phyloP scores from a whole-genome alignment of 371 early-diverging fungal genomes.

The Mucor irregularis region DNA sequence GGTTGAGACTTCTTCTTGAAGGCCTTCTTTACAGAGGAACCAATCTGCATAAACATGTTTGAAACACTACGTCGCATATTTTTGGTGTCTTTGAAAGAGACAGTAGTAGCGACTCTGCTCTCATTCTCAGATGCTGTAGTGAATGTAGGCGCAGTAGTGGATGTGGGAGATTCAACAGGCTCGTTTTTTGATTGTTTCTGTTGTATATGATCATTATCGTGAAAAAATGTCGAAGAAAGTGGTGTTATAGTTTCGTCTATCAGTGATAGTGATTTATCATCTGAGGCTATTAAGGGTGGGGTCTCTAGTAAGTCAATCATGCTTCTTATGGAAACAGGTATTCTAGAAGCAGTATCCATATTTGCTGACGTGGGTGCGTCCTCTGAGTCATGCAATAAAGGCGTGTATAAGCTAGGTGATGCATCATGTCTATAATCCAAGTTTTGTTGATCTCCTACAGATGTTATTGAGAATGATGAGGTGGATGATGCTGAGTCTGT shows the following conservation, averaged over 20 bases:
- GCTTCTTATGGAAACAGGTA: constrained; percentile 8
- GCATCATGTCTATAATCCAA: neutral
- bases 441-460: neutral
- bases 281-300: constrained; percentile 1
- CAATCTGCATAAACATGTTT: constrained; percentile 11
- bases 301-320: constrained; percentile 10
- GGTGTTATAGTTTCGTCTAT: constrained; percentile 10
- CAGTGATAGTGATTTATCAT: neutral
- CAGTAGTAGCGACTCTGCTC: neutral
- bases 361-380: neutral
- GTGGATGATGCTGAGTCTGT: neutral
- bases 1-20: constrained; percentile 13
- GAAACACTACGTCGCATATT: constrained; percentile 12
- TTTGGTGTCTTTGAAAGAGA: constrained; percentile 1
- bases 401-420: neutral
- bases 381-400: neutral
- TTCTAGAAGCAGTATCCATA: neutral
- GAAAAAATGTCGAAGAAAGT: neutral
- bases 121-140: neutral
- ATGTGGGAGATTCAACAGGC: neutral
- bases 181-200: too few species aligned
- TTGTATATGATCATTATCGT: neutral
- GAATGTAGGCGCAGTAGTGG: neutral
- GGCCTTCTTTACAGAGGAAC: constrained; percentile 10
- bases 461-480: neutral